A percentile compares a stretch with the other conserved stretches of the same genome.
Evolutionary conservation across 176 grass and related monocot species (phyloP).

Genomic region (Neostapfia colusana): DNA sequence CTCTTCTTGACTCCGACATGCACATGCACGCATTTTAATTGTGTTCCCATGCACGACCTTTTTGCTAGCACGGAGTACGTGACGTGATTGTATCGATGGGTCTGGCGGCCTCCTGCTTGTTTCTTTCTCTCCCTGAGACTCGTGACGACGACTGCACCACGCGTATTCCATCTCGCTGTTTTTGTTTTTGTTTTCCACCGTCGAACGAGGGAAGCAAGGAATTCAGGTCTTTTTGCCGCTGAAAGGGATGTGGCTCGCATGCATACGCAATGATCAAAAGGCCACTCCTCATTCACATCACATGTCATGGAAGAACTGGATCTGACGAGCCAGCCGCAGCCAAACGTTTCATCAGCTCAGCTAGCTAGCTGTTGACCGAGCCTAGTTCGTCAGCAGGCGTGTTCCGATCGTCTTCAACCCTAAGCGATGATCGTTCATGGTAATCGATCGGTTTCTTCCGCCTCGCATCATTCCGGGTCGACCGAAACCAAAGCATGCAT

Average conservation of each 20-base stretch:
- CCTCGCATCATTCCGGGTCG: constrained; percentile 28
- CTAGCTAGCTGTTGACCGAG: too few species aligned
- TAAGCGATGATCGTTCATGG: neutral
- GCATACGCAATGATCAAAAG: constrained; percentile 17
- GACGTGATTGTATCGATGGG: neutral
- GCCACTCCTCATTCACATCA: neutral
- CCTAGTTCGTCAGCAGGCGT: too few species aligned
- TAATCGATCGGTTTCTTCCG: neutral
- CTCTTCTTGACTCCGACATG: neutral
- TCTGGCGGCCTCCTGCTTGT: neutral
- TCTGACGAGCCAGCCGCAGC: neutral
- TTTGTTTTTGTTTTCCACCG: too few species aligned
- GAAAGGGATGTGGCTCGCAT: constrained; percentile 45
- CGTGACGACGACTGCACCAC: neutral
- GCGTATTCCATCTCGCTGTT: neutral
- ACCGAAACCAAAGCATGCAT: neutral
- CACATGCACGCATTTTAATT: constrained; percentile 2
- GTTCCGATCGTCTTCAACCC: too few species aligned
- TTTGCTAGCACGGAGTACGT: neutral
- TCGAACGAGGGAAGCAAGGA: neutral
- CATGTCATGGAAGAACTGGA: too few species aligned
- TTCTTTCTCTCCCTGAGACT: neutral
- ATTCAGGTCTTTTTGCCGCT: neutral
- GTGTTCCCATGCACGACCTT: neutral
- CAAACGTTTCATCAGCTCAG: neutral